Evolutionary conservation across 345 rosid genomes (phyloP).

Genomic region (Hirschfeldia incana): DNA sequence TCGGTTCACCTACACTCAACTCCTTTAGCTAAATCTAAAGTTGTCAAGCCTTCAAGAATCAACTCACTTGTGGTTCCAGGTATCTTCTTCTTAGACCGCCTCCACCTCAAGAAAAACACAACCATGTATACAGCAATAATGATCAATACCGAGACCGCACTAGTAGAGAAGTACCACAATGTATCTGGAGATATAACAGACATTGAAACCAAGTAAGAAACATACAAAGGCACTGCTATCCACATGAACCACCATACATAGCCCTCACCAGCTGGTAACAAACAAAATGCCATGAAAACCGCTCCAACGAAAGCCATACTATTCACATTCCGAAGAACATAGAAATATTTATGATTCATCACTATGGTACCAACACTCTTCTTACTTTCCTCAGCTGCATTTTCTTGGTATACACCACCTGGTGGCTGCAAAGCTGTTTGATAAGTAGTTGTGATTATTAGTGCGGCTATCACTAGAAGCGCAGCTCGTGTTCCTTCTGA

Average conservation of each 20-base stretch:
- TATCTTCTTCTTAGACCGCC: slow-evolving; percentile 24
- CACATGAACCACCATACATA: slow-evolving; percentile 10
- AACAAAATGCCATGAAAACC: slow-evolving; percentile 6
- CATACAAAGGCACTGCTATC: slow-evolving; percentile 24
- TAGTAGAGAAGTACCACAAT: neutral
- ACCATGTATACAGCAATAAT: neutral
- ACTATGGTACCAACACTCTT: slow-evolving; percentile 27
- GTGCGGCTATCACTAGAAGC: slow-evolving; percentile 36
- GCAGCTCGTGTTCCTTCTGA: slow-evolving; percentile 28
- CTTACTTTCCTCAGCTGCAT: neutral
- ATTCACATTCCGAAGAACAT: slow-evolving; percentile 18
- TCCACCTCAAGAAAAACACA: slow-evolving; percentile 17
- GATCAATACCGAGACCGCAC: neutral
- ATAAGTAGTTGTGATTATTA: slow-evolving; percentile 43
- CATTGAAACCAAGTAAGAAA: slow-evolving; percentile 28
- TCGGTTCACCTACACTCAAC: too few relatives aligned
- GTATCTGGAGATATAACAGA: slow-evolving; percentile 25
- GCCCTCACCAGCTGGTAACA: slow-evolving; percentile 34
- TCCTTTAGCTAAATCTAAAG: neutral
- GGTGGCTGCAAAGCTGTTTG: slow-evolving; percentile 39
- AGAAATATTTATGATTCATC: slow-evolving; percentile 14
- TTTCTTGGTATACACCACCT: slow-evolving; percentile 36
- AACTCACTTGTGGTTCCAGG: slow-evolving; percentile 29
- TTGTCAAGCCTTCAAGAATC: slow-evolving; percentile 31
- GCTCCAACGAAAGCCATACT: slow-evolving; percentile 28